Evolutionary conservation across 169 alveolate species (phyloP).

Genomic region (Plasmodium gallinaceum): DNA sequence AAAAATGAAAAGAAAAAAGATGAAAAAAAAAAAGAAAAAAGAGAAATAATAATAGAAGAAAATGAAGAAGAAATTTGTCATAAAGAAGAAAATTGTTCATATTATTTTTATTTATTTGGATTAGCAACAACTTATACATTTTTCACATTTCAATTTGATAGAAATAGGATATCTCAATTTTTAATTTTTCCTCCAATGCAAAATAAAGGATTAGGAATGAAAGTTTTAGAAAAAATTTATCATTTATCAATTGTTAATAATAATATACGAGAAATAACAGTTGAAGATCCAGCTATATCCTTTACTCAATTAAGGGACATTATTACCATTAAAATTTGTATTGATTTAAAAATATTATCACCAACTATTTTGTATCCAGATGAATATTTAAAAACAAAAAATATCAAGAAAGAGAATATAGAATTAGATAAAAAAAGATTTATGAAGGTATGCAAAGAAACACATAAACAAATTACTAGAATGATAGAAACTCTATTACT

Average conservation of each 20-base stretch:
- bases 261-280: conserved; percentile 84
- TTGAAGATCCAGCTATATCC: conserved; percentile 87
- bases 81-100: not conserved
- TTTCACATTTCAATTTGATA: conserved; percentile 81
- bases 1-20: not conserved
- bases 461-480: conserved; percentile 66
- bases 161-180: conserved; percentile 86
- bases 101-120: conserved; percentile 79
- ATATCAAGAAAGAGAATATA: conserved; percentile 34
- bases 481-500: conserved; percentile 43
- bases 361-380: conserved; percentile 55
- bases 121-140: conserved; percentile 86
- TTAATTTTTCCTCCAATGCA: conserved; percentile 85
- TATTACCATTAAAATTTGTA: conserved; percentile 80
- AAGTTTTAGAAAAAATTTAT: conserved; percentile 81
- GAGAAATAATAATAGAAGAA: conserved; percentile 21
- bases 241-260: conserved; percentile 81
- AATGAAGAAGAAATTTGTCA: conserved; percentile 8
- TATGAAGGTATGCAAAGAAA: conserved; percentile 65
- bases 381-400: conserved; percentile 61
- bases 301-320: conserved; percentile 84
- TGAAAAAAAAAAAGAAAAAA: not conserved
- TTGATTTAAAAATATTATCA: conserved; percentile 36
- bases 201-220: conserved; percentile 84
- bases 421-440: conserved; percentile 48